These are phyloP conservation scores for Cenococcum geophilum DNA, from an alignment of 495 filamentous ascomycete species.

Conservation along the genomic window DNA sequence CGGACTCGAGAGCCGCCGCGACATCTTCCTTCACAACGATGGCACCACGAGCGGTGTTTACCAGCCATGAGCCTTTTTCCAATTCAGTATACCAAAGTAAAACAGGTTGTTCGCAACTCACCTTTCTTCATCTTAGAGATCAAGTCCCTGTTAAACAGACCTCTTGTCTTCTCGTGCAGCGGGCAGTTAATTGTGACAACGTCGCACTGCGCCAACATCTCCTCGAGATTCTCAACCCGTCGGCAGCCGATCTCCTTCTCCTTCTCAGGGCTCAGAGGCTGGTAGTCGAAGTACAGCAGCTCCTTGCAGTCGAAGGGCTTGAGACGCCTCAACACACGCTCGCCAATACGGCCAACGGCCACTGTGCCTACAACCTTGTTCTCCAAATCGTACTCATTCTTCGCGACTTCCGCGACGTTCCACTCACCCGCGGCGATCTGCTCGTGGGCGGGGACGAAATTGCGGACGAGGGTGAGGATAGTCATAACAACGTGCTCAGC, in stretches of 20 bases:
- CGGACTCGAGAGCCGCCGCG: constrained; percentile 82
- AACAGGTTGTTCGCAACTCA: constrained; percentile 34
- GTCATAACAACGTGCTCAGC: constrained; percentile 87
- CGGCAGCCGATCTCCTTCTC: constrained; percentile 97
- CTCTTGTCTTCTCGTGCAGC: constrained; percentile 92
- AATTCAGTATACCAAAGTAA: constrained; percentile 4
- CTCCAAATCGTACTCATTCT: constrained; percentile 97
- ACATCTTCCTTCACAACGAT: constrained; percentile 99
- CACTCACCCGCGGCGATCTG: constrained; percentile 82
- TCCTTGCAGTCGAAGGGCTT: constrained; percentile 99
- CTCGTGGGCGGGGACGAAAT: constrained; percentile 97
- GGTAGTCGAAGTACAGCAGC: constrained; percentile 98
- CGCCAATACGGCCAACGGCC: constrained; percentile 93
- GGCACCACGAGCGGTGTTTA: constrained; percentile 97
- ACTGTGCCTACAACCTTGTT: constrained; percentile 97
- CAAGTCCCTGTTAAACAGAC: constrained; percentile 98
- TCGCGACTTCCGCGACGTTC: constrained; percentile 92
- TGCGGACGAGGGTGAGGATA: constrained; percentile 90
- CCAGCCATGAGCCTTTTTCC: constrained; percentile 73
- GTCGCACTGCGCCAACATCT: constrained; percentile 92
- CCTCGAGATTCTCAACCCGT: constrained; percentile 80
- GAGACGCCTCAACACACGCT: constrained; percentile 91
- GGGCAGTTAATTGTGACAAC: constrained; percentile 99
- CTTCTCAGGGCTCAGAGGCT: constrained; percentile 76
- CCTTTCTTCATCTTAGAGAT: constrained; percentile 99